Conservation (phyloP, 306 rosid species). For the Lupinus albus region DNA sequence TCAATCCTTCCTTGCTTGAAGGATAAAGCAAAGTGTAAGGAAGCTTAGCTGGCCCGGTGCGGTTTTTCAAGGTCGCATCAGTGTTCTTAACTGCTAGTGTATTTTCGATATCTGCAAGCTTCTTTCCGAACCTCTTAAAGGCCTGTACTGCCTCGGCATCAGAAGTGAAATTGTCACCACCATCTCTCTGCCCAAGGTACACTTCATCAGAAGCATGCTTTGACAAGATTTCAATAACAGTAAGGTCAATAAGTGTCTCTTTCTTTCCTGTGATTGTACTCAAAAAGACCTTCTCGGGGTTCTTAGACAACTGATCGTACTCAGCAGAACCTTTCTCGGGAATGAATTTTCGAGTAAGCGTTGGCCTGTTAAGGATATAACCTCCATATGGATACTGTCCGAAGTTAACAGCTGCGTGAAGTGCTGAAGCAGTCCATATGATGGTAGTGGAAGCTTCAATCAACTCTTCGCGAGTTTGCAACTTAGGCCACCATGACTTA, state of each 20-base stretch:
- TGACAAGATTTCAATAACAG: conserved; percentile 59
- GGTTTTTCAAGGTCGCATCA: conserved; percentile 37
- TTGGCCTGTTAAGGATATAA: conserved; percentile 56
- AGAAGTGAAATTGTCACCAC: conserved; percentile 51
- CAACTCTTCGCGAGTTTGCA: conserved; percentile 52
- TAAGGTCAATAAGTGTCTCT: conserved; percentile 48
- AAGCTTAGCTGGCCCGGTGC: conserved; percentile 53
- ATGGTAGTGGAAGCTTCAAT: conserved; percentile 52
- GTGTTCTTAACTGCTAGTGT: conserved; percentile 22
- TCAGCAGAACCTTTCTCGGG: conserved; percentile 52
- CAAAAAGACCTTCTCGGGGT: conserved; percentile 53
- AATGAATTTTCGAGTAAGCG: conserved; percentile 47
- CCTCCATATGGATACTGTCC: conserved; percentile 75
- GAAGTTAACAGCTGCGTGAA: conserved; percentile 65
- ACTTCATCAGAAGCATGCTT: conserved; percentile 65
- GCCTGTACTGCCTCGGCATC: conserved; percentile 46
- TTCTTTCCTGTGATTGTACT: conserved; percentile 53
- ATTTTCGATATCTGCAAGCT: conserved; percentile 44
- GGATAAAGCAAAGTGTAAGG: conserved; percentile 74
- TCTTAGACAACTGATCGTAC: conserved; percentile 43
- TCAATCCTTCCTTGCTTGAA: conserved; percentile 59
- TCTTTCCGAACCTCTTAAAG: conserved; percentile 54
- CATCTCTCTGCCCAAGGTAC: conserved; percentile 59
- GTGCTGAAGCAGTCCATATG: conserved; percentile 66
- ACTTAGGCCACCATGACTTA: conserved; percentile 62